Conservation (phyloP, 2,329 filamentous ascomycete species). For the Bipolaris sorokiniana region DNA sequence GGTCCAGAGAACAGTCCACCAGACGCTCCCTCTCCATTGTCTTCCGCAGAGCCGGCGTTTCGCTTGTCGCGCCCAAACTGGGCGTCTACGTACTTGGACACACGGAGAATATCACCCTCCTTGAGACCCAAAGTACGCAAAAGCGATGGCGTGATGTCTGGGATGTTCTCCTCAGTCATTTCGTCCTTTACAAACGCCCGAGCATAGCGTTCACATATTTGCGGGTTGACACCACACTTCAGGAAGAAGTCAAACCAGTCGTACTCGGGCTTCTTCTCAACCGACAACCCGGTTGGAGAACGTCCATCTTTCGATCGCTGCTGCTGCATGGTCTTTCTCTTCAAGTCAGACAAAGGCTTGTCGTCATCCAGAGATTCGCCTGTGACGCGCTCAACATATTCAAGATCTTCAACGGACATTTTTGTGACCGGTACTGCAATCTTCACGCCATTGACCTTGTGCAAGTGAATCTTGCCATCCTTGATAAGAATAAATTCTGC, state of each 20-base stretch:
- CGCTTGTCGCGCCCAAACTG: conserved; percentile 72
- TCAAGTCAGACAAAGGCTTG: conserved; percentile 87
- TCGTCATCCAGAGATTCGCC: conserved; percentile 89
- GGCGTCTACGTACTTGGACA: conserved; percentile 85
- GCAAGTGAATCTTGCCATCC: conserved; percentile 95
- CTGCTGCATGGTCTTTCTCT: conserved; percentile 55
- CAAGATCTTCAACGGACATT: conserved; percentile 93
- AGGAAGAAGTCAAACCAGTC: conserved; percentile 99
- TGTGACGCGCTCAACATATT: conserved; percentile 90
- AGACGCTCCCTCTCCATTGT: conserved; percentile 65
- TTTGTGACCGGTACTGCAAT: conserved; percentile 95
- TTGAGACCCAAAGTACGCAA: conserved; percentile 89
- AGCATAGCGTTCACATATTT: conserved; percentile 92
- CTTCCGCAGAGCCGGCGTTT: conserved; percentile 63
- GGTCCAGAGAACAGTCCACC: conserved; percentile 89
- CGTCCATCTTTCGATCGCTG: conserved; percentile 58
- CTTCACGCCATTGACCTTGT: conserved; percentile 97
- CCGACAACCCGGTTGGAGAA: conserved; percentile 62
- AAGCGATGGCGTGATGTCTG: conserved; percentile 83
- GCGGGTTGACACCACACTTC: conserved; percentile 86
- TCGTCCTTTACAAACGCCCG: conserved; percentile 88
- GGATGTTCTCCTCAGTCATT: conserved; percentile 92
- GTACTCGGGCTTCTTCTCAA: conserved; percentile 77
- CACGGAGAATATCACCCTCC: conserved; percentile 94
- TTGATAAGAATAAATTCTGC: conserved; percentile 94